Percentiles rank a stretch among this genome's conserved stretches.
Evolutionary conservation across 2,329 filamentous ascomycete species (phyloP).

Genomic region (Endoconidiophora polonica): DNA sequence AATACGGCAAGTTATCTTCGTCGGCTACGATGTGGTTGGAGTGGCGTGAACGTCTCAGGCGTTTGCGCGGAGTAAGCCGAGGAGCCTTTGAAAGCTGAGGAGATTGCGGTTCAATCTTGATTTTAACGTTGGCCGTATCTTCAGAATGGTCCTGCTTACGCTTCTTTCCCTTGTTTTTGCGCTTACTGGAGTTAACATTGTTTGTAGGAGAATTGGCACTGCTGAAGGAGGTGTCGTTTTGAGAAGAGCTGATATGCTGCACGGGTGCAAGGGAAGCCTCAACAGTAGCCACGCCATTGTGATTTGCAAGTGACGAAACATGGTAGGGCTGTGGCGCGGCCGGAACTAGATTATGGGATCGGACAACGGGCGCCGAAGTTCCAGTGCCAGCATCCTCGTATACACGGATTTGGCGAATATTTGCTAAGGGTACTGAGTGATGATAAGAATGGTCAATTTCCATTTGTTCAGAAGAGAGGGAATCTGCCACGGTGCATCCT

Average conservation of each 20-base stretch:
- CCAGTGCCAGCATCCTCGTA: constrained; percentile 14
- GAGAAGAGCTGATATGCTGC: constrained; percentile 18
- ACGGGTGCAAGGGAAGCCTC: constrained; percentile 2
- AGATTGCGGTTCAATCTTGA: constrained; percentile 49
- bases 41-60: constrained; percentile 25
- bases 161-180: constrained; percentile 34
- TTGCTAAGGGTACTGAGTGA: constrained; percentile 1
- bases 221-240: constrained; percentile 1
- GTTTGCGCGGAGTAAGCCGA: constrained; percentile 40
- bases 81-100: constrained; percentile 37
- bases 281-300: constrained; percentile 2
- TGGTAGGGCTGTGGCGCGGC: constrained; percentile 61
- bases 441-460: constrained; percentile 11
- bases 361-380: constrained; percentile 44
- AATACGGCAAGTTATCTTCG: constrained; percentile 15
- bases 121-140: constrained; percentile 33
- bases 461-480: neutral
- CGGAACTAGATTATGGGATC: constrained; percentile 56
- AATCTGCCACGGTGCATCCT: neutral
- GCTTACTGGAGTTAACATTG: constrained; percentile 20
- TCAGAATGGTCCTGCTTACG: constrained; percentile 27
- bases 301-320: constrained; percentile 37
- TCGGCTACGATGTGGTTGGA: constrained; percentile 15
- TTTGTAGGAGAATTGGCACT: constrained; percentile 6
- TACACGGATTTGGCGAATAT: constrained; percentile 5